These are phyloP conservation scores for Blastomyces emzantsi DNA, from an alignment of 2,329 filamentous ascomycete genomes.

Conservation along the genomic window DNA sequence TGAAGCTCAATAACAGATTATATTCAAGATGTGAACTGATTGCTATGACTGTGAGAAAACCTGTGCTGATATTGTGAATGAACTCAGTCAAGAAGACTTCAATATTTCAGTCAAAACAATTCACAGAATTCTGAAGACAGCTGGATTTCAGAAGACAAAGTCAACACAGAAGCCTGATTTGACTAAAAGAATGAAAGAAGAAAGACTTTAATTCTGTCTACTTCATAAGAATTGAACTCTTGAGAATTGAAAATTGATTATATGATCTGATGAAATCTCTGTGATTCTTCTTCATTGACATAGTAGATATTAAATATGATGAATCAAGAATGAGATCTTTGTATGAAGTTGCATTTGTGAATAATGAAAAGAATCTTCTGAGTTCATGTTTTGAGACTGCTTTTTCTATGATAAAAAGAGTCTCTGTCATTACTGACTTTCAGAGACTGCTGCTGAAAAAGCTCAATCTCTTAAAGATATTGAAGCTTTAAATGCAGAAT, in stretches of 20 bases:
- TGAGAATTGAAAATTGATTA: background rate
- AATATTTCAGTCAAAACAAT: background rate
- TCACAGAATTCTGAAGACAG: no score
- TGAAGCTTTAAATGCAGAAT: background rate
- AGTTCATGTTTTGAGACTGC: no score
- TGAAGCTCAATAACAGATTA: background rate
- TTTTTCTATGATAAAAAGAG: no score
- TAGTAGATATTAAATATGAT: no score
- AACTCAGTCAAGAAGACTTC: background rate
- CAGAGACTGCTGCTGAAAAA: background rate
- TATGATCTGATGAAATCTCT: background rate
- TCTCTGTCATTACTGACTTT: background rate
- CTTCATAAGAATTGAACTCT: background rate
- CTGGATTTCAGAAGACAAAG: background rate
- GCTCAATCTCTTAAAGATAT: background rate
- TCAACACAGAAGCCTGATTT: background rate
- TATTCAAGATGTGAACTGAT: background rate
- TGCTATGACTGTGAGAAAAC: no score
- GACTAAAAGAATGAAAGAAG: background rate
- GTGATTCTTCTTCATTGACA: background rate
- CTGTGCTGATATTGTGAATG: background rate
- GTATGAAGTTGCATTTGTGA: no score
- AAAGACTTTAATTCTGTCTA: background rate
- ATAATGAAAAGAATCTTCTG: no score
- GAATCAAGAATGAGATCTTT: no score